Evolutionary conservation across 805 yeast genomes (phyloP).

Genomic region (Vanderwaltozyma verrucispora): DNA sequence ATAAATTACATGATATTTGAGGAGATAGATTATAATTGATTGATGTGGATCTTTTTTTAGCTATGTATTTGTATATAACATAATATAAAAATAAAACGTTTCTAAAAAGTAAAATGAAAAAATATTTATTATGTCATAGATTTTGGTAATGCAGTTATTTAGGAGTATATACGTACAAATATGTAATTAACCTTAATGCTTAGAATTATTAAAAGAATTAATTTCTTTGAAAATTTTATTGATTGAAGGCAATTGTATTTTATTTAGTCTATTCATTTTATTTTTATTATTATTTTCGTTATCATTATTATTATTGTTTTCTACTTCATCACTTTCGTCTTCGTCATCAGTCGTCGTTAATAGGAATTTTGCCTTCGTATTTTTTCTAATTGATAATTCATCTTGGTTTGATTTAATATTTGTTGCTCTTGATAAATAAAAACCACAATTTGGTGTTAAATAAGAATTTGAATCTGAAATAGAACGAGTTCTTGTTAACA

Average conservation of each 20-base stretch:
- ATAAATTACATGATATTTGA: not conserved
- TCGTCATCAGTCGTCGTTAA: slow-evolving; percentile 8
- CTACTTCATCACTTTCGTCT: slow-evolving; percentile 7
- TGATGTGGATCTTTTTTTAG: not conserved
- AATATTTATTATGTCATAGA: no score
- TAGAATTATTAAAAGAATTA: slow-evolving; percentile 13
- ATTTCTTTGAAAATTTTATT: slow-evolving; percentile 19
- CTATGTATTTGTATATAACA: not conserved
- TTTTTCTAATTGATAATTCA: not conserved
- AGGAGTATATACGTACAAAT: no score
- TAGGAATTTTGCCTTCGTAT: slow-evolving; percentile 10
- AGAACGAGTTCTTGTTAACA: not conserved
- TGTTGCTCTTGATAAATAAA: not conserved
- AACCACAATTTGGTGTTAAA: not conserved
- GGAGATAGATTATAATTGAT: not conserved
- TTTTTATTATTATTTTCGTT: no score
- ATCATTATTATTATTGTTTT: no score
- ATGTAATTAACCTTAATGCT: no score
- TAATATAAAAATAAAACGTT: no score
- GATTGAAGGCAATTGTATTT: slow-evolving; percentile 20
- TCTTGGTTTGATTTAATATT: no score
- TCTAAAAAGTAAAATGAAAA: no score
- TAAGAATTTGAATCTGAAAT: not conserved
- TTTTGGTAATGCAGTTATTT: no score
- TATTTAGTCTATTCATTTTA: no score